These are phyloP conservation scores for Malus fusca DNA, from an alignment of 306 rosid genomes.

Conservation along the genomic window DNA sequence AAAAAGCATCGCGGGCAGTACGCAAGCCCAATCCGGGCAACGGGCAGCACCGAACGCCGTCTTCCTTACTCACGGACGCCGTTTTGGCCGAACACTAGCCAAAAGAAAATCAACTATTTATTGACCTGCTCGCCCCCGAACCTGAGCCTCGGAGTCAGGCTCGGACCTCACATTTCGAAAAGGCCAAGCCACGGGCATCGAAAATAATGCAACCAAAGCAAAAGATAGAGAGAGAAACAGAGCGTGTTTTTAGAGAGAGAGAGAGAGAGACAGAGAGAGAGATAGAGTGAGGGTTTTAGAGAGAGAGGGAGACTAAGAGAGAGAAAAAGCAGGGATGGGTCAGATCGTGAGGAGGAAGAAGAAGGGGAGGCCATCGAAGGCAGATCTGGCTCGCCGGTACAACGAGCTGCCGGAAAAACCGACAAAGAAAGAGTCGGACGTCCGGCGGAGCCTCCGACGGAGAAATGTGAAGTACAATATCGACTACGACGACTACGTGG, in stretches of 20 bases:
- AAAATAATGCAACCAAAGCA: slow-evolving; percentile 61
- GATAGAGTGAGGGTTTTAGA: slow-evolving; percentile 7
- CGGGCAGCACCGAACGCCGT: slow-evolving; percentile 47
- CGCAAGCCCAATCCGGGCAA: slow-evolving; percentile 50
- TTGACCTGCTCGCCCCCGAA: slow-evolving; percentile 14
- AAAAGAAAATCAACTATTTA: neutral
- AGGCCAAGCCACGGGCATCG: slow-evolving; percentile 39
- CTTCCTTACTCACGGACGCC: slow-evolving; percentile 15
- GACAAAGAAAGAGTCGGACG: slow-evolving; percentile 29
- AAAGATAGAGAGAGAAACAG: slow-evolving; percentile 25
- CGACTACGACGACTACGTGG: slow-evolving; percentile 74
- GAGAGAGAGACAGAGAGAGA: slow-evolving; percentile 2
- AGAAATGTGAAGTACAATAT: slow-evolving; percentile 85
- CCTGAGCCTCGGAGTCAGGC: slow-evolving; percentile 30
- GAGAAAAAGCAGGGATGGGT: slow-evolving; percentile 47
- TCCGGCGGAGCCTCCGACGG: slow-evolving; percentile 85
- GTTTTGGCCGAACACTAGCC: neutral
- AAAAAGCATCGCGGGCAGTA: slow-evolving; percentile 35
- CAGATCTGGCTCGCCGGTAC: slow-evolving; percentile 85
- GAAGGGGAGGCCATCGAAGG: slow-evolving; percentile 95
- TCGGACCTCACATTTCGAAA: slow-evolving; percentile 39
- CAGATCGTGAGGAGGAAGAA: slow-evolving; percentile 99
- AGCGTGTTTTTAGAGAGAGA: slow-evolving; percentile 35
- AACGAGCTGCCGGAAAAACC: slow-evolving; percentile 42
- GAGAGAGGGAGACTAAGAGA: slow-evolving; percentile 6